A percentile compares a stretch with the other conserved stretches of the same genome.
Evolutionary conservation across 2,329 filamentous ascomycete species (phyloP).

Genomic region (Nothophaeocryptopus gaeumannii): DNA sequence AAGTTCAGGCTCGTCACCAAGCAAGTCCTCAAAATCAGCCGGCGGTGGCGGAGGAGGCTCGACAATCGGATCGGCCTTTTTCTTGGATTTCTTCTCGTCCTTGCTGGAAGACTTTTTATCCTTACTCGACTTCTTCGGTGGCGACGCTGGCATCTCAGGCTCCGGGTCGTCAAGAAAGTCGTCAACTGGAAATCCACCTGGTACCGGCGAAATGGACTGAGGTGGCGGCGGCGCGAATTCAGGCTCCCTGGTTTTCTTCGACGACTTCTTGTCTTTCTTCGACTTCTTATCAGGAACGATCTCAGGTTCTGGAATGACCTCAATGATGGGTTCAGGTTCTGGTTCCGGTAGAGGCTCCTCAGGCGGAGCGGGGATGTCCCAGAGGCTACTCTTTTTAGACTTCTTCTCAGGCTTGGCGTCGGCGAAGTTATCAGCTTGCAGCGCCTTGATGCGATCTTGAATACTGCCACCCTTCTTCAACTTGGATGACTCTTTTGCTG

Average conservation of each 20-base stretch:
- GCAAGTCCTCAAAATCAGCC: conserved; percentile 25
- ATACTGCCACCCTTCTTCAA: conserved; percentile 46
- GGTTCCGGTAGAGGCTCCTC: conserved; percentile 27
- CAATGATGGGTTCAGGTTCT: conserved; percentile 20
- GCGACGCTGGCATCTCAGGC: conserved; percentile 22
- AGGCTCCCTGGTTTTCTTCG: conserved; percentile 23
- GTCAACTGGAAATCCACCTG: conserved; percentile 48
- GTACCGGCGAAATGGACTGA: conserved; percentile 37
- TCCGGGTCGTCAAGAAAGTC: conserved; percentile 36
- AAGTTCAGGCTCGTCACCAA: conserved; percentile 36
- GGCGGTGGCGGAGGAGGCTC: conserved; percentile 15
- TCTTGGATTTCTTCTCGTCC: conserved; percentile 25
- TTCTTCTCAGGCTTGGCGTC: conserved; percentile 37
- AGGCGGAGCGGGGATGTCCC: conserved; percentile 29
- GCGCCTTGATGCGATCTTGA: conserved; percentile 53
- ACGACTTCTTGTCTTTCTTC: conserved; percentile 24
- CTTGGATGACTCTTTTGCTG: conserved; percentile 41
- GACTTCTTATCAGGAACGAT: conserved; percentile 29
- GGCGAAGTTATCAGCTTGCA: conserved; percentile 38
- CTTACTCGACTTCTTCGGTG: conserved; percentile 24
- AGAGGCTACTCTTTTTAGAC: conserved; percentile 21
- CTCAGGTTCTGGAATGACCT: conserved; percentile 33
- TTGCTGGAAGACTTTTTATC: conserved; percentile 25
- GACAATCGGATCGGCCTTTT: conserved; percentile 38
- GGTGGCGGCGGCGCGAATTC: conserved; percentile 22